Evolutionary conservation across 495 filamentous ascomycete species (phyloP), one percentile per base, ranked within the genome.

Genomic region (Annulohypoxylon nitens): DNA sequence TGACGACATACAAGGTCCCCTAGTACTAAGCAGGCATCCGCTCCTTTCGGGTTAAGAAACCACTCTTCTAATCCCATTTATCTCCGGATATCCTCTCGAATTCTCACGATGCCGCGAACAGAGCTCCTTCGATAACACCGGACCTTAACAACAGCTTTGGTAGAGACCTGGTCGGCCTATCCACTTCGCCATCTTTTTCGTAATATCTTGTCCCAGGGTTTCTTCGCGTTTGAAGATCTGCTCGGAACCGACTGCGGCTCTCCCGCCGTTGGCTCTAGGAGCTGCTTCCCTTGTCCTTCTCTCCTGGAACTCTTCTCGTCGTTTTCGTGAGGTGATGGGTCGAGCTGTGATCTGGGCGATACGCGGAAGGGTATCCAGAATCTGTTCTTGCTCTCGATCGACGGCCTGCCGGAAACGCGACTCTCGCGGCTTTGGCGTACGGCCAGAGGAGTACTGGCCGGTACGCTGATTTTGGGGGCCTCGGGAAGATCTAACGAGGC

Each of bases 131-230:
- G 23, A 25, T 51, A 26, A 51, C 48, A 51, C 48, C 48, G 10
- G 16, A 25, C 20, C 43, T 18, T 23, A 51, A 51, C 48, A 25
- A 12, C 30, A 30, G 11, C 7, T 7, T 12, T 0, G 11, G 12
- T 7, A 39, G 3, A 14, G 14, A 43, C 12, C 12, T 43, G 1
- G 4, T 5, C 11, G 10, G 26, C 9, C 48, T 68, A 69, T 53
- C 64, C 70, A 57, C 70, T 69, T 61, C 64, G 64, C 70, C 64
- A 73, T 55, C 59, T 55, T 36, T 48, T 73, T 36, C 60, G 51
- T 8, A 36, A 39, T 11, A 54, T 26, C 53, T 9, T 64, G 26
- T 34, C 69, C 47, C 11, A 48, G 25, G 7, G 5, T 43, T 37
- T 57, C 57, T 58, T 67, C 30, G 12, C 48, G 12, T 30, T 51